These are phyloP conservation scores for Solanum infundibuliforme DNA, from an alignment of 257 asterid genomes.

Conservation along the genomic window DNA sequence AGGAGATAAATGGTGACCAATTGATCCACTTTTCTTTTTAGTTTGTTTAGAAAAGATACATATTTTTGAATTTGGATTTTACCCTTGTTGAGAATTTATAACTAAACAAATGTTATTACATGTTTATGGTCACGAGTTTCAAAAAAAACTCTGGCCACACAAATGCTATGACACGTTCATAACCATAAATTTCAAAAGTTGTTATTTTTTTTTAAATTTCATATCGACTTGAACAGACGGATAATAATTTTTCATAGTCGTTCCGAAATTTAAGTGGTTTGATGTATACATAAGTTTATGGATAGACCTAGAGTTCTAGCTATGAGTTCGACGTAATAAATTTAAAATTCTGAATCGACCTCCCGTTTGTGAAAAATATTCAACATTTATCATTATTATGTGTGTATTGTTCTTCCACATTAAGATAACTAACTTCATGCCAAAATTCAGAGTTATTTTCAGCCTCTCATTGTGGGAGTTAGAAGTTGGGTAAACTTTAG, in stretches of 20 bases:
- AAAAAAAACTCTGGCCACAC: too few relatives aligned
- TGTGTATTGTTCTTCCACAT: background rate
- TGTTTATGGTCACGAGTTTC: background rate
- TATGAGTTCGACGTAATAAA: rapidly evolving
- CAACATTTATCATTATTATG: background rate
- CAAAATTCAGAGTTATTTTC: background rate
- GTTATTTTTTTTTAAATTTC: too few relatives aligned
- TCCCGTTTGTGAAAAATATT: background rate
- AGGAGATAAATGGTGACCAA: background rate
- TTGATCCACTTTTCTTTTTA: background rate
- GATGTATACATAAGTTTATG: background rate
- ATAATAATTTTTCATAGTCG: rapidly evolving
- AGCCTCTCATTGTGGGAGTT: background rate
- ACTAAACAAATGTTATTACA: background rate
- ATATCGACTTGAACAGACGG: too few relatives aligned
- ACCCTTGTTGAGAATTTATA: background rate
- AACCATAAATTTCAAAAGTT: background rate
- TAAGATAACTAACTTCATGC: background rate
- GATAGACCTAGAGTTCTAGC: background rate
- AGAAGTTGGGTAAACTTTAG: background rate
- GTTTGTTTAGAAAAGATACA: background rate
- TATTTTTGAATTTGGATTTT: background rate
- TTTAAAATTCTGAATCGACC: rapidly evolving
- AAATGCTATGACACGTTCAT: background rate
- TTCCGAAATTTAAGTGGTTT: background rate